Conservation (phyloP, 2,329 filamentous ascomycete genomes). For the Bisporella sp. region DNA sequence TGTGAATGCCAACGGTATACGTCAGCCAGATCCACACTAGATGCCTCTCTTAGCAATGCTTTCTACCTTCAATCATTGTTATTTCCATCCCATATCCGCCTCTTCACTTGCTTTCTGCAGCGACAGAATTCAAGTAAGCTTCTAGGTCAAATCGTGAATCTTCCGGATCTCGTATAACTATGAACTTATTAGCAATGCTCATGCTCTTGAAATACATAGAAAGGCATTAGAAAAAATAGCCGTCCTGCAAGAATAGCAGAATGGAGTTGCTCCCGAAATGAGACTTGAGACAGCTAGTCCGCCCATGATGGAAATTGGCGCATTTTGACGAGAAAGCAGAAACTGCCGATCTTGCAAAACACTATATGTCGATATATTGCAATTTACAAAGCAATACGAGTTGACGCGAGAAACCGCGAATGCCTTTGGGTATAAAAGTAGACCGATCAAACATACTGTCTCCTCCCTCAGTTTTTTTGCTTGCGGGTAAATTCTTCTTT, state of each 20-base stretch:
- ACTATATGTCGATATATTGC: too few species aligned
- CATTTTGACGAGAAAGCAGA: too few species aligned
- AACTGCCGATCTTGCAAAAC: too few species aligned
- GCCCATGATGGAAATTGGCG: too few species aligned
- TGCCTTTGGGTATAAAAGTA: too few species aligned
- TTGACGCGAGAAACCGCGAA: too few species aligned
- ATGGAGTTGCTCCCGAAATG: too few species aligned
- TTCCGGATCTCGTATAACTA: constrained; percentile 69
- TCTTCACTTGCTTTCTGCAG: constrained; percentile 33
- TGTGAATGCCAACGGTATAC: constrained; percentile 19
- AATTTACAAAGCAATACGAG: too few species aligned
- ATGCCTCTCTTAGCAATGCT: constrained; percentile 11
- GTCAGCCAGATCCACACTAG: constrained; percentile 10
- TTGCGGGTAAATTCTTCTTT: constrained; percentile 60
- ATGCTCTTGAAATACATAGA: too few species aligned
- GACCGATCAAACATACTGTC: constrained; percentile 25
- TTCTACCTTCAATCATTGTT: constrained; percentile 22
- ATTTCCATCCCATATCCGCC: constrained; percentile 11
- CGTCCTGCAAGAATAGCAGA: too few species aligned
- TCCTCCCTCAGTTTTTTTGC: constrained; percentile 29
- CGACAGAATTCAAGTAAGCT: constrained; percentile 64
- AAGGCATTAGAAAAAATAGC: too few species aligned
- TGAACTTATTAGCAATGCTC: constrained; percentile 2
- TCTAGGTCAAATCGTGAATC: constrained; percentile 93
- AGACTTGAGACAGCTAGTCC: too few species aligned